Base-by-base conservation (phyloP, 2,329 filamentous ascomycete genomes). In the Fusarium miscanthi region DNA sequence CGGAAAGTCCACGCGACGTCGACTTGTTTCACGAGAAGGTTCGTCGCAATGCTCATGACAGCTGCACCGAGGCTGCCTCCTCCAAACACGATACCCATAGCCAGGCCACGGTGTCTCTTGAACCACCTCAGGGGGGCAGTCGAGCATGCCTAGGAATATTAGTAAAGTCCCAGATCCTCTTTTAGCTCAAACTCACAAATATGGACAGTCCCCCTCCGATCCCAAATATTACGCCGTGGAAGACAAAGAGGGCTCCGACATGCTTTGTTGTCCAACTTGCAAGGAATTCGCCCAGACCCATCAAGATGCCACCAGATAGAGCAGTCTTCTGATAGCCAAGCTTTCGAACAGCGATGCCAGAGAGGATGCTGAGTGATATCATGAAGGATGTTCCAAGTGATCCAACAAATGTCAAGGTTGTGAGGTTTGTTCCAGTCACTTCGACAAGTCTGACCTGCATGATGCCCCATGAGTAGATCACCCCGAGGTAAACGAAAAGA, bases 401-500 rank as follows among this genome's bases (percentile, higher is more conserved):
- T 12, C 78, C 78, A 10, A 80, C 76, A 33, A 80, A 79, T 0
- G 76, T 78, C 43, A 80, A 43, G 0, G 77, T 80, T 6, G 77
- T 78, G 13, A 80, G 37, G 5, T 60, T 74, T 0, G 78, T 67
- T 9, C 66, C 66, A 0, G 75, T 77, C 1, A 76, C 74, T 23
- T 78, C 74, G 11, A 78, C 73, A 2, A 80, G 74, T 21, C 72
- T 57, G 25, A 80, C 72, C 54, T 80, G 78, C 66, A 80, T 76
- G 14, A 80, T 78, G 30, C 78, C 78, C 75, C 77, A 80, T 0
- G 78, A 80, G 51, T 80, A 80, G n/a, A 80, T 59, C 14, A 80
- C 74, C 0, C 78, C 78, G 1, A 80, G 75, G 23, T 79, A 80
- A 3, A 79, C 69, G 4, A 79, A 80, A 3, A 79, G 33, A 0